Conservation (phyloP, 2,329 filamentous ascomycete species). For the Neofusicoccum cordaticola region DNA sequence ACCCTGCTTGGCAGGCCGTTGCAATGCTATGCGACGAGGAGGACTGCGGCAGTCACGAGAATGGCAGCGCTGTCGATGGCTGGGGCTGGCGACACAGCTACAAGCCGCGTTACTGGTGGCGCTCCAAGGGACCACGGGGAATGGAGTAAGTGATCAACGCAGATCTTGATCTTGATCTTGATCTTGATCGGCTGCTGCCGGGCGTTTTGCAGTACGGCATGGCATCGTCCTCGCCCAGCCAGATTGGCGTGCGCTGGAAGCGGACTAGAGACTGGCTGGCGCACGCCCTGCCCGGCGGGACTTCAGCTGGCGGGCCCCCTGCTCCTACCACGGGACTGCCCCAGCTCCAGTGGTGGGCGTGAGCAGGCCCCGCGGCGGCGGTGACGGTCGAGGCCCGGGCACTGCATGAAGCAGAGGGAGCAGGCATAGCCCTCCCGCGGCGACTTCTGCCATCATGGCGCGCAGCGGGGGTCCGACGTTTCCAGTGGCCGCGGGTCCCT, state of each 20-base stretch:
- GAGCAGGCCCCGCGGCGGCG: not conserved
- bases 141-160: not conserved
- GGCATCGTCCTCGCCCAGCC: not conserved
- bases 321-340: not conserved
- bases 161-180: not conserved
- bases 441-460: constrained; percentile 1
- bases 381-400: not conserved
- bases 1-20: not conserved
- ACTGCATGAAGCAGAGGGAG: not conserved
- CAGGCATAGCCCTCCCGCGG: not conserved
- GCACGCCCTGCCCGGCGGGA: not conserved
- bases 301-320: not conserved
- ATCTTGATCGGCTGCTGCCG: not conserved
- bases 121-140: not conserved
- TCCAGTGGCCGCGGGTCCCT: not conserved
- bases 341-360: not conserved
- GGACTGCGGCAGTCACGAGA: not conserved
- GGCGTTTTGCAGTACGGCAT: not conserved
- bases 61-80: not conserved
- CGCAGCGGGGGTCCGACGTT: not conserved
- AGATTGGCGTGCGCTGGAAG: too few species aligned
- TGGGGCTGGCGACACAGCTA: not conserved
- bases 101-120: constrained; percentile 1
- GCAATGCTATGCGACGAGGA: not conserved
- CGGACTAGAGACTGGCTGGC: too few species aligned